Evolutionary conservation across 176 grass and related monocot species (phyloP), one percentile per base, ranked within the genome.

Genomic region (Typha latifolia): DNA sequence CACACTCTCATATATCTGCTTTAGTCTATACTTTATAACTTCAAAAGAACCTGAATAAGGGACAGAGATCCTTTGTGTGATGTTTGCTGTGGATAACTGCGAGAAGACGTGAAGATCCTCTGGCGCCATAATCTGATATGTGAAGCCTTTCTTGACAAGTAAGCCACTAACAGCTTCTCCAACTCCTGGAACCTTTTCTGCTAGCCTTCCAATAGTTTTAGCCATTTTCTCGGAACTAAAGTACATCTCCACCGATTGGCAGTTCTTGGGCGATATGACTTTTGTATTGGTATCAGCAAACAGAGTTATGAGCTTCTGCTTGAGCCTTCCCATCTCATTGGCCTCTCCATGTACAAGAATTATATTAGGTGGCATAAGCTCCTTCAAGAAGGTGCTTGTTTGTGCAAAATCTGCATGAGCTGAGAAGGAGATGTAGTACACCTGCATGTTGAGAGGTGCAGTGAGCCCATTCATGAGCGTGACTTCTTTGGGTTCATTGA

Each of bases 321-420:
- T 97, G 64, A 97, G 81, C 78, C 93, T 89, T 18, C 69, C 86
- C 93, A 97, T 97, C 81, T 97, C 82, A 64, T 91, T 97, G 24
- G 93, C 93, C 66, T 92, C 93, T 23, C 93, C 93, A 34, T 97
- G 93, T 2, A 97, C 93, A 79, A 97, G 86, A 81, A 97, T 83
- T 64, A 97, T 97, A 71, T 97, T 91, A 23, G 85, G 88, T 18
- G 93, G 85, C 61, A 73, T 73, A 18, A 97, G 78, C 65, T 92
- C 93, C 50, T 84, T 87, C 72, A 97, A 71, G 72, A 97, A 97
- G 32, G 69, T 74, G 52, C 93, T 91, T 48, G 93, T 97, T 78
- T 97, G 93, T 32, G 78, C 82, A 18, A 86, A 96, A 81, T 96
- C 88, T 10, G 93, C 93, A 32, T 96, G 93, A 53, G 93, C 93